A percentile compares a stretch with the other conserved stretches of the same genome.
phyloP scores from a whole-genome alignment of 768 basidiomycete genomes.

The Agrocybe pediades region DNA sequence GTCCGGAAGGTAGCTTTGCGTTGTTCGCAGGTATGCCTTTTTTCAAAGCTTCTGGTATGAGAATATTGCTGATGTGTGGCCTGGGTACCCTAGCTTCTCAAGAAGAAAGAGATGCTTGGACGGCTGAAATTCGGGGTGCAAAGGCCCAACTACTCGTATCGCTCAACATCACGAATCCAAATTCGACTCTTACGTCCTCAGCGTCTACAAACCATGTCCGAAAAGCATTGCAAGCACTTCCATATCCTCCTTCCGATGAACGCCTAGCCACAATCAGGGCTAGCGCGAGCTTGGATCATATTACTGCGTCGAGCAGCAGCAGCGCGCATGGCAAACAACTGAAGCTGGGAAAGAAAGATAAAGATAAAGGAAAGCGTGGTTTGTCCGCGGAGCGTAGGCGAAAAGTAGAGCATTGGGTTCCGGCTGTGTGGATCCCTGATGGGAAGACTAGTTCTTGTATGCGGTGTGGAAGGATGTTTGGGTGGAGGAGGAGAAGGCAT shows the following conservation, averaged over 20 bases:
- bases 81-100: conserved; percentile 41
- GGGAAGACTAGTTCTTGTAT: conserved; percentile 81
- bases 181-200: conserved; percentile 82
- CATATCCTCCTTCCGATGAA: conserved; percentile 60
- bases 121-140: conserved; percentile 63
- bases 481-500: conserved; percentile 78
- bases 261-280: conserved; percentile 34
- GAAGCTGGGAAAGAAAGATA: conserved; percentile 16
- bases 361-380: conserved; percentile 17
- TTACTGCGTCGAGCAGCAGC: conserved; percentile 5
- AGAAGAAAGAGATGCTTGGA: conserved; percentile 67
- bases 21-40: conserved; percentile 61
- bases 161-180: conserved; percentile 70
- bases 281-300: conserved; percentile 16
- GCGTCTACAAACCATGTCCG: conserved; percentile 76
- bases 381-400: conserved; percentile 39
- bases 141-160: conserved; percentile 72
- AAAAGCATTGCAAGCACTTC: conserved; percentile 70
- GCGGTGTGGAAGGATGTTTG: conserved; percentile 78
- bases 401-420: conserved; percentile 81
- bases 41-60: neutral
- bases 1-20: conserved; percentile 77
- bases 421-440: conserved; percentile 93
- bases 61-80: neutral
- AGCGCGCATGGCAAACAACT: conserved; percentile 2